Percentiles rank a stretch among this genome's conserved stretches.
phyloP scores from a whole-genome alignment of 2,329 filamentous ascomycete species.

The Scopulariopsis brevicaulis region DNA sequence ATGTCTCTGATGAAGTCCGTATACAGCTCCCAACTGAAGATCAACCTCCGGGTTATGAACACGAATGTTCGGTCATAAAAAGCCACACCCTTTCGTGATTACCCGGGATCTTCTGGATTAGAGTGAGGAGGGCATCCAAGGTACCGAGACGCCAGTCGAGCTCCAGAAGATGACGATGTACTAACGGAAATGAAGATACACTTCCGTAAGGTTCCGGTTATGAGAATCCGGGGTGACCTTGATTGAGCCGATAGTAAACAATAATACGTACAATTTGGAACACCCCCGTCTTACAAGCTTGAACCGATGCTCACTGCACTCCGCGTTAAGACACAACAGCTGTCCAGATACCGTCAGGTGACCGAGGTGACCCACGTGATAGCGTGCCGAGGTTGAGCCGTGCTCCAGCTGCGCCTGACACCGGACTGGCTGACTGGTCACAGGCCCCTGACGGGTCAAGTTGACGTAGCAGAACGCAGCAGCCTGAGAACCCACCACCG shows the following conservation, averaged over 20 bases:
- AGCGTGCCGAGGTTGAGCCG: constrained; percentile 2
- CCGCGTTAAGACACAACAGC: not conserved
- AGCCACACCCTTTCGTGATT: not conserved
- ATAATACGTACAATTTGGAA: not conserved
- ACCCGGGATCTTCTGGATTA: not conserved
- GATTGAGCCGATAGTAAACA: not conserved
- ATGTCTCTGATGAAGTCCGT: not conserved
- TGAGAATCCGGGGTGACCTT: not conserved
- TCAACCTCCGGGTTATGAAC: not conserved
- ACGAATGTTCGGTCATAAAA: not conserved
- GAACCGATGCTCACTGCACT: not conserved
- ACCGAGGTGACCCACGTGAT: not conserved
- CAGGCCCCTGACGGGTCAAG: not conserved
- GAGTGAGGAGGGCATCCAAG: not conserved
- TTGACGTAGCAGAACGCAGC: constrained; percentile 4
- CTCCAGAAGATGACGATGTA: not conserved
- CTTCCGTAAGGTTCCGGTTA: not conserved
- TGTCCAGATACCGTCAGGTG: not conserved
- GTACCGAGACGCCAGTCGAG: not conserved
- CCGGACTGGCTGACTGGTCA: no score
- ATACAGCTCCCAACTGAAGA: not conserved
- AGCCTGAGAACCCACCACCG: constrained; percentile 1
- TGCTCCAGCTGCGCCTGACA: not conserved
- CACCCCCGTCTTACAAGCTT: not conserved
- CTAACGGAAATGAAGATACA: not conserved